phyloP scores from a whole-genome alignment of 108 stramenopile genomes.

The Epipyxis sp. region DNA sequence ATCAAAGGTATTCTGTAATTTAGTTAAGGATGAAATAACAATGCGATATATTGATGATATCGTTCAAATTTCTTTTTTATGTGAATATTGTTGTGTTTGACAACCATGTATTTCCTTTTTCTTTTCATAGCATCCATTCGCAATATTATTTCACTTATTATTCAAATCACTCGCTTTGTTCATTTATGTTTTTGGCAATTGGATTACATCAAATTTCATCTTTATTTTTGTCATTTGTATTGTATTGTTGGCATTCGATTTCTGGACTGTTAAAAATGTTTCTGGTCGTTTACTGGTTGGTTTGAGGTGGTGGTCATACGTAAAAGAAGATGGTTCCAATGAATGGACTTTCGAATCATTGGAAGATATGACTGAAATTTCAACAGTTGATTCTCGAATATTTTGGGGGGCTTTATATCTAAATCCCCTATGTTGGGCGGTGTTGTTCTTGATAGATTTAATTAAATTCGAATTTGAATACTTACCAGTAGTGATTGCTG shows the following conservation, averaged over 20 bases:
- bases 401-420: constrained; percentile 89
- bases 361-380: constrained; percentile 54
- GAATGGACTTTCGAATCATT: constrained; percentile 86
- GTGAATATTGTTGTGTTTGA: neutral
- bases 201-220: constrained; percentile 70
- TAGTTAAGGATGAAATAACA: neutral
- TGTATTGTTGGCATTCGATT: constrained; percentile 84
- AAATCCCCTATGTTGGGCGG: constrained; percentile 73
- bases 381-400: constrained; percentile 70
- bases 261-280: constrained; percentile 81
- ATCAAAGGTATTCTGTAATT: constrained; percentile 11
- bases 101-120: neutral
- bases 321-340: constrained; percentile 64
- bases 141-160: constrained; percentile 79
- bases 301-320: constrained; percentile 94
- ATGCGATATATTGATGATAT: neutral
- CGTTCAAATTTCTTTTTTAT: neutral
- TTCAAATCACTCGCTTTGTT: constrained; percentile 79
- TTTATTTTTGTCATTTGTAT: constrained; percentile 84
- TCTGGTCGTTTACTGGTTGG: constrained; percentile 73
- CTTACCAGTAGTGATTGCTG: constrained; percentile 75
- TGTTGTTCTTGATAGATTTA: constrained; percentile 69
- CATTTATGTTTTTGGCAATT: constrained; percentile 78
- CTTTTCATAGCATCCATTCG: constrained; percentile 64
- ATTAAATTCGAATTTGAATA: constrained; percentile 74